Percentiles rank a stretch among this genome's conserved stretches.
phyloP scores from a whole-genome alignment of 2,329 filamentous ascomycete genomes.

The Aspergillus fumigatus region DNA sequence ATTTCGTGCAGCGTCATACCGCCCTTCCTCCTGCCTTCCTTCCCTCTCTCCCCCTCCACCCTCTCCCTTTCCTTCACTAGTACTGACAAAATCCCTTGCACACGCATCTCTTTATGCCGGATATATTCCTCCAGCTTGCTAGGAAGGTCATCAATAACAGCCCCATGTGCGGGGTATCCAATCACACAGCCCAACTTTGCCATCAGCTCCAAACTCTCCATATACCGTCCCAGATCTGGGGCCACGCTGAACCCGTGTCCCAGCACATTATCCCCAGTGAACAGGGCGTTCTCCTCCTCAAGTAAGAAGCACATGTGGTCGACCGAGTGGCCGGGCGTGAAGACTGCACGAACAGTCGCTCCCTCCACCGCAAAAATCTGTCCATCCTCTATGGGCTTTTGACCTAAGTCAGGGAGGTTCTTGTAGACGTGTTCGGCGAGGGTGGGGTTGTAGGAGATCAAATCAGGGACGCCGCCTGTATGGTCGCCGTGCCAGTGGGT shows the following conservation, averaged over 20 bases:
- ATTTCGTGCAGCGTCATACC: slow-evolving; percentile 4
- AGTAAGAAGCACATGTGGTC: slow-evolving; percentile 75
- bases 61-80: not conserved
- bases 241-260: slow-evolving; percentile 50
- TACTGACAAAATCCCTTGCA: not conserved
- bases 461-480: slow-evolving; percentile 39
- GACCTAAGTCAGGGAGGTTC: slow-evolving; percentile 25
- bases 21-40: too few relatives aligned
- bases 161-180: slow-evolving; percentile 47
- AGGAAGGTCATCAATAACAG: slow-evolving; percentile 7
- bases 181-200: slow-evolving; percentile 27
- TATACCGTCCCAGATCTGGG: slow-evolving; percentile 37
- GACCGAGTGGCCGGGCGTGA: slow-evolving; percentile 63
- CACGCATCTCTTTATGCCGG: slow-evolving; percentile 1
- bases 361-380: slow-evolving; percentile 38
- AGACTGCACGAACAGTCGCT: slow-evolving; percentile 37
- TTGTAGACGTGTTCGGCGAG: slow-evolving; percentile 33
- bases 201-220: slow-evolving; percentile 35
- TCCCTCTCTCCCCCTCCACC: too few relatives aligned
- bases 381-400: slow-evolving; percentile 34
- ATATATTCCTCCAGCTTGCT: slow-evolving; percentile 1
- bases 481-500: slow-evolving; percentile 47
- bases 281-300: slow-evolving; percentile 68
- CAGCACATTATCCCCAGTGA: slow-evolving; percentile 76
- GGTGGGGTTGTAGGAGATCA: slow-evolving; percentile 29